Conservation (phyloP, 257 asterid genomes). For the Solanum virginianum region DNA sequence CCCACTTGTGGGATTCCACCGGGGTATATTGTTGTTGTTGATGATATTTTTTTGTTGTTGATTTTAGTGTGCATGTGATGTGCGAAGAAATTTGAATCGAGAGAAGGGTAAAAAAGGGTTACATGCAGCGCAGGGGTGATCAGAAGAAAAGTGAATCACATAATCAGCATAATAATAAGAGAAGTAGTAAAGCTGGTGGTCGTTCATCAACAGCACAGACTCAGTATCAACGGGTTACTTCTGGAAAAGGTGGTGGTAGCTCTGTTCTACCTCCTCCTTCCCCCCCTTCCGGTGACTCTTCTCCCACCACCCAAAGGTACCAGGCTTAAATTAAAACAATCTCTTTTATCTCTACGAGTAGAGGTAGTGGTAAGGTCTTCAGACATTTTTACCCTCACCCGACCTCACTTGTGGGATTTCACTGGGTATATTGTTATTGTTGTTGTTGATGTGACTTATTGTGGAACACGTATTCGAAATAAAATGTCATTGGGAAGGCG, state of each 20-base stretch:
- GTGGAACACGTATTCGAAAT: too few species aligned
- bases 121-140: conserved; percentile 1
- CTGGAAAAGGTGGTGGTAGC: conserved; percentile 7
- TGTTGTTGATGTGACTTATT: too few species aligned
- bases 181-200: not conserved
- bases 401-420: too few species aligned
- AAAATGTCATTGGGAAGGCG: too few species aligned
- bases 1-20: too few species aligned
- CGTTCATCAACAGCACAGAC: not conserved
- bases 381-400: too few species aligned
- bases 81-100: not conserved
- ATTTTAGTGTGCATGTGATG: not conserved
- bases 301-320: not conserved
- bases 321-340: not conserved
- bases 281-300: not conserved
- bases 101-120: not conserved
- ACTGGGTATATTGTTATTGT: too few species aligned
- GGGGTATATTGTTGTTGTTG: not conserved
- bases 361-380: too few species aligned
- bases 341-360: too few species aligned
- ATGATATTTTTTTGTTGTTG: not conserved
- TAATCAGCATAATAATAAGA: not conserved
- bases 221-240: not conserved
- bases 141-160: not conserved
- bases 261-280: conserved; percentile 3